phyloP scores from a whole-genome alignment of 371 early-diverging fungal genomes.

The Coemansia sp. region DNA sequence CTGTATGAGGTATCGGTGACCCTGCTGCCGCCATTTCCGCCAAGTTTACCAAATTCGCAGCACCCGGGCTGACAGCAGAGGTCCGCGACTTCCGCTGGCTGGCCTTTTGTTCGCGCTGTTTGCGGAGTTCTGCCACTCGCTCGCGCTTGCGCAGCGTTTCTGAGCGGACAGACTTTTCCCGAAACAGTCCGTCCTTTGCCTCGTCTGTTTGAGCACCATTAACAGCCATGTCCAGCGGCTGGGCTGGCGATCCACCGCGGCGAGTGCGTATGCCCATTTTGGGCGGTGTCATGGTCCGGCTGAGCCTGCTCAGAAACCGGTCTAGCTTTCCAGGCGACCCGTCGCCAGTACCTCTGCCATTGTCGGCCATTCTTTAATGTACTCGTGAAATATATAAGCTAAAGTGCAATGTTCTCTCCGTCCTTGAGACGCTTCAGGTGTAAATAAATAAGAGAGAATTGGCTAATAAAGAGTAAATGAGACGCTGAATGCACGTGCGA shows the following conservation, averaged over 20 bases:
- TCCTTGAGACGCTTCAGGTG: not conserved
- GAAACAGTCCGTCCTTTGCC: not conserved
- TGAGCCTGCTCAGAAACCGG: slow-evolving; percentile 18
- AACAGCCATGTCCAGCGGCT: slow-evolving; percentile 4
- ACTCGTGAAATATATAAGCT: not conserved
- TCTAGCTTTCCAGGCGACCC: slow-evolving; percentile 12
- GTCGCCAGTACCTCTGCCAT: not conserved
- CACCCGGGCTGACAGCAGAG: slow-evolving; percentile 2
- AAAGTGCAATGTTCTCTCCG: not conserved
- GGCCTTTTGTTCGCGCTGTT: slow-evolving; percentile 16
- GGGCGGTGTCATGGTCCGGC: slow-evolving; percentile 23
- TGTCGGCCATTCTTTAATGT: slow-evolving; percentile 9
- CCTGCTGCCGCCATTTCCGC: not conserved
- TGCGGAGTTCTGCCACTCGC: slow-evolving; percentile 38
- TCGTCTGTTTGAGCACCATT: not conserved
- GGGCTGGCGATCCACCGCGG: slow-evolving; percentile 10
- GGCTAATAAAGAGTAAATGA: no score
- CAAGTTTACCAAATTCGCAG: not conserved
- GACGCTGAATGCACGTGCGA: not conserved
- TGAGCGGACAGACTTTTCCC: slow-evolving; percentile 15
- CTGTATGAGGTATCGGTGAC: not conserved
- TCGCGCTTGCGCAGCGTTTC: slow-evolving; percentile 38
- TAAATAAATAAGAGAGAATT: not conserved
- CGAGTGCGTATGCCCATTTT: slow-evolving; percentile 16
- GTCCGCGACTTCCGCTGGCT: not conserved